Conservation (phyloP, 2,329 filamentous ascomycete species). For the Elsinoe necatrix region DNA sequence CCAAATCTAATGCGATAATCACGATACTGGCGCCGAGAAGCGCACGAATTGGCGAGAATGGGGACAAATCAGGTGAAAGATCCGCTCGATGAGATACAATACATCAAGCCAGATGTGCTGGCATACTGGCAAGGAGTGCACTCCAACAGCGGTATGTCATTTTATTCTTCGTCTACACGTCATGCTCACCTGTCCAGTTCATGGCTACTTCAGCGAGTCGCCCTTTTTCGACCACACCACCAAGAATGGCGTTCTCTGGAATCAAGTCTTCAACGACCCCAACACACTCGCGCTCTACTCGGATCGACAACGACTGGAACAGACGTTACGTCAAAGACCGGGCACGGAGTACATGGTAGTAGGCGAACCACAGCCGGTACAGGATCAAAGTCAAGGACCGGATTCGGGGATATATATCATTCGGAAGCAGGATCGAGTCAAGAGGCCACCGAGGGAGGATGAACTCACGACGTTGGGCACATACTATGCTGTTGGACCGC, state of each 20-base stretch:
- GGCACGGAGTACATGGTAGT: slow-evolving; percentile 54
- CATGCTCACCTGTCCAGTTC: slow-evolving; percentile 27
- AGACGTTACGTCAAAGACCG: slow-evolving; percentile 43
- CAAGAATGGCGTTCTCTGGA: slow-evolving; percentile 51
- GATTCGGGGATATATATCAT: slow-evolving; percentile 51
- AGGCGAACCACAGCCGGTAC: slow-evolving; percentile 45
- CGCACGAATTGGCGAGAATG: not conserved
- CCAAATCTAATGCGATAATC: not conserved
- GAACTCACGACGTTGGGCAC: slow-evolving; percentile 48
- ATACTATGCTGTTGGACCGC: slow-evolving; percentile 54
- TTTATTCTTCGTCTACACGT: not conserved
- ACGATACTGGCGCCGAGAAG: not conserved
- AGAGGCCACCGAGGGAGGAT: slow-evolving; percentile 36
- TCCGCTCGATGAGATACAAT: slow-evolving; percentile 20
- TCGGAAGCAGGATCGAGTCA: slow-evolving; percentile 45
- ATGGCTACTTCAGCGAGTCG: slow-evolving; percentile 54
- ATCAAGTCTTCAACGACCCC: slow-evolving; percentile 44
- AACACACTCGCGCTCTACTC: slow-evolving; percentile 43
- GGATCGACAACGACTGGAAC: slow-evolving; percentile 50
- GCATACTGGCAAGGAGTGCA: slow-evolving; percentile 18
- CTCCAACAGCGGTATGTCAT: slow-evolving; percentile 16
- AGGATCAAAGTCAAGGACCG: slow-evolving; percentile 25
- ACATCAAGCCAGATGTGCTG: slow-evolving; percentile 15
- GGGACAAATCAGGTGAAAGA: not conserved
- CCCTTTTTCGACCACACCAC: slow-evolving; percentile 55